Evolutionary conservation across 768 basidiomycete genomes (phyloP), one percentile per base, ranked within the genome.

Genomic region (Mycena venus): DNA sequence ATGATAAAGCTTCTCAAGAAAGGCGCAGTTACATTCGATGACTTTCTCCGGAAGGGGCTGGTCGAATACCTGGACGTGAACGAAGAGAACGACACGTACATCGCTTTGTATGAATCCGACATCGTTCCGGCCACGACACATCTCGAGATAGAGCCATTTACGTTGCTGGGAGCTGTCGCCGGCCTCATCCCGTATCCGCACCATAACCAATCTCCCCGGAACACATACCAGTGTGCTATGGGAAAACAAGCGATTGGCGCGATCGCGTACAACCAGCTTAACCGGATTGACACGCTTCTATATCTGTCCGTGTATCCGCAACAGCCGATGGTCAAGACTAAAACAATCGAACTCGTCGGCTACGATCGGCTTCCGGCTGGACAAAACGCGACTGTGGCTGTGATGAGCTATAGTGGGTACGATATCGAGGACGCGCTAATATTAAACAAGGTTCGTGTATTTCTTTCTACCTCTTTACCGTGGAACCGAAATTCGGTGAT

Each of bases 161-260:
- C 98, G 2, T 87, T 99, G 73, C 91, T 99, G 15, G 98, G 98
- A 17, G 98, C 97, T 42, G 98, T 99, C 59, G 98, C 98, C 5
- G 98, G 98, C 56, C 91, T 99, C 31, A 99, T 99, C 80, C 98
- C 98, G 15, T 99, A 99, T 81, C 98, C 98, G 2, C 98, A 99
- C 82, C 98, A 99, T 83, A 99, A 99, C 80, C 98, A 99, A 81
- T 99, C 98, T 6, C 98, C 98, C 3, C 94, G 98, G 67, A 99
- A 99, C 80, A 99, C 98, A 12, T 99, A 99, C 82, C 98, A 99
- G 86, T 99, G 98, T 80, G 98, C 98, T 68, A 99, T 99, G 98
- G 98, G 98, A 67, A 99, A 99, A 86, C 98, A 99, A 87, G 98
- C 98, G 2, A 99, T 99, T 75, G 98, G 98, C 25, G 97, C 97